phyloP scores from a whole-genome alignment of 2,329 filamentous ascomycete species.

The Aspergillus sp. region DNA sequence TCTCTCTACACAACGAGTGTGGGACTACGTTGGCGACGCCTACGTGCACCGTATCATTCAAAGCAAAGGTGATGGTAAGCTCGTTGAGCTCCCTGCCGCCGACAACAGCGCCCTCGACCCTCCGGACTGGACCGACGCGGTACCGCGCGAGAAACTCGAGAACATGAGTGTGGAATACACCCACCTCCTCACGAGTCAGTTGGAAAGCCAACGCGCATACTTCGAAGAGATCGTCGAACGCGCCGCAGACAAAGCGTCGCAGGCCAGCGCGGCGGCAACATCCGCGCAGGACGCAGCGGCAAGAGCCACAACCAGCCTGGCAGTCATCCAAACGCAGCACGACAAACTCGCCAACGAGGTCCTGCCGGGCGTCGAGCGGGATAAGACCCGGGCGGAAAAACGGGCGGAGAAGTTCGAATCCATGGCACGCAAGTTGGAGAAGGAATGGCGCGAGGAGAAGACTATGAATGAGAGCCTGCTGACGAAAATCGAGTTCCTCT shows the following conservation, averaged over 20 bases:
- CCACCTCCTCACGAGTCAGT: conserved; percentile 81
- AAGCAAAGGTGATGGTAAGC: conserved; percentile 83
- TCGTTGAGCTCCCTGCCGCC: conserved; percentile 73
- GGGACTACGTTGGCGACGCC: conserved; percentile 92
- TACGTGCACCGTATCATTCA: conserved; percentile 95
- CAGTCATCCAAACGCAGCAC: conserved; percentile 51
- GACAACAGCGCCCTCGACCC: conserved; percentile 37
- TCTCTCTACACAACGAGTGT: conserved; percentile 86
- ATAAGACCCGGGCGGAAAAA: conserved; percentile 59
- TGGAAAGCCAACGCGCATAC: conserved; percentile 86
- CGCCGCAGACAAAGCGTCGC: conserved; percentile 77
- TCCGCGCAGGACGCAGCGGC: conserved; percentile 56
- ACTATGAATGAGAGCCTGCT: conserved; percentile 71
- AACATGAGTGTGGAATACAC: conserved; percentile 91
- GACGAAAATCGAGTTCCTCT: conserved; percentile 62
- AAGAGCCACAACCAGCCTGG: conserved; percentile 47
- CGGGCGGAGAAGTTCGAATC: conserved; percentile 65
- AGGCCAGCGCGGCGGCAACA: conserved; percentile 52
- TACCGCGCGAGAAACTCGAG: conserved; percentile 54
- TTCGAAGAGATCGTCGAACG: conserved; percentile 89
- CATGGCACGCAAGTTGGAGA: conserved; percentile 66
- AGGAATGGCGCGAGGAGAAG: conserved; percentile 78
- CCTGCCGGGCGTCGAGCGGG: conserved; percentile 62
- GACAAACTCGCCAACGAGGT: conserved; percentile 46
- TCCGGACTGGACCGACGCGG: conserved; percentile 38